Base-by-base conservation (phyloP, 164 flowering plant species). In the Tetrastigma voinierianum region DNA sequence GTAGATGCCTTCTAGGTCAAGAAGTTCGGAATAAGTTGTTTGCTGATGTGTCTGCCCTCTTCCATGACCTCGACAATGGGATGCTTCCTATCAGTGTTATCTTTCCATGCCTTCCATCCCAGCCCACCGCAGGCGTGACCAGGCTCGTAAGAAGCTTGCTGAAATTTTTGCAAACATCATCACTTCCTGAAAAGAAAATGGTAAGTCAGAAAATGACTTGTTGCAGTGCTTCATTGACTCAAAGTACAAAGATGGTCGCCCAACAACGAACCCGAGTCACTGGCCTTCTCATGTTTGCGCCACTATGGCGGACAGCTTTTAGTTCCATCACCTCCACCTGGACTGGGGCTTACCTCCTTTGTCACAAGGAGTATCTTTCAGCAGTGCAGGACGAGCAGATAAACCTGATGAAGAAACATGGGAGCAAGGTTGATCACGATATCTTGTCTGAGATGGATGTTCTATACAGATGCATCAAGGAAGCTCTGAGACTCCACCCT, bases 231-330 rank as follows among this genome's bases (percentile, higher is more conserved):
- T 92, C 77, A 95, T 92, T 51, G 96, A 92, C 4, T 92, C 98
- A 2, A 90, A 83, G 77, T 91, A 94, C 87, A 95, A 95, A 74
- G 89, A 92, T 67, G 98, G 98, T 10, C 90, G 98, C 13, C 88
- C 81, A 12, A 95, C 98, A 43, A 87, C 96, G 96, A 95, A 7
- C 4, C 78, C 2, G 97, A 95, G 88, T 95, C 53, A 92, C 97
- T n/a, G 98, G 98, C 59, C 83, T 95, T 61, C 97, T 94, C 61
- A 94, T 94, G 64, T 97, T 97, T 67, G 97, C 98, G 46, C 88
- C 92, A n/a, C 17, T 94, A 91, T 68, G 98, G 96, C 9, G 98
- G 98, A 21, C 98, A 94, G 74, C 98, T 83, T 91, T 97, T 48
- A 91, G 97, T 71, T 93, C 98, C 62, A 94, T 94, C 63, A 94